These are phyloP conservation scores for Penicillium antarcticum DNA, from an alignment of 495 filamentous ascomycete species.

Conservation along the genomic window DNA sequence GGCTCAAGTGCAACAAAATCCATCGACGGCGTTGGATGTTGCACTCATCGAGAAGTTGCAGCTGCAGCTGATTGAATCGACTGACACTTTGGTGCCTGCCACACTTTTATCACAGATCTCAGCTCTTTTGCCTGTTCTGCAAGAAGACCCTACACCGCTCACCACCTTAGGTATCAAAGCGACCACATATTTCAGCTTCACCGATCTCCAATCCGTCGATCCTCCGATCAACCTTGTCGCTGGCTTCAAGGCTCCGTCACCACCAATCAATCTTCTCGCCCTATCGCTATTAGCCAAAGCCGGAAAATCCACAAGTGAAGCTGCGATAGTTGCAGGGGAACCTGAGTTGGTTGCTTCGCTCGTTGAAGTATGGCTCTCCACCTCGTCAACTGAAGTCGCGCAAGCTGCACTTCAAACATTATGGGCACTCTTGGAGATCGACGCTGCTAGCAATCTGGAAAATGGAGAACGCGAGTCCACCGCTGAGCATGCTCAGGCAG, in stretches of 20 bases:
- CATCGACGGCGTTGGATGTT: constrained; percentile 33
- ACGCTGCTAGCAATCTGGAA: constrained; percentile 45
- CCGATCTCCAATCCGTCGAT: constrained; percentile 40
- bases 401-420: constrained; percentile 63
- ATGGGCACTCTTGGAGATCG: constrained; percentile 67
- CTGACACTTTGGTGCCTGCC: constrained; percentile 33
- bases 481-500: constrained; percentile 36
- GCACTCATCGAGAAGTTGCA: constrained; percentile 39
- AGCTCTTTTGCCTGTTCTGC: constrained; percentile 42
- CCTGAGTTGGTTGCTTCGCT: constrained; percentile 58
- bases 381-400: constrained; percentile 68
- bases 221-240: constrained; percentile 47
- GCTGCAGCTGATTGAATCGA: constrained; percentile 37
- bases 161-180: constrained; percentile 42
- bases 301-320: constrained; percentile 53
- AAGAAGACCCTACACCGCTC: constrained; percentile 50
- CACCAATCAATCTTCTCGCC: constrained; percentile 66
- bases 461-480: constrained; percentile 41
- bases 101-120: constrained; percentile 45
- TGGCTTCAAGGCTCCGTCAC: constrained; percentile 56
- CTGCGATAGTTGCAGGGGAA: constrained; percentile 65
- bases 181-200: constrained; percentile 38
- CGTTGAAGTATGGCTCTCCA: constrained; percentile 68
- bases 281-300: constrained; percentile 74
- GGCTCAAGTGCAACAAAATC: constrained; percentile 32